These are phyloP conservation scores for Avicennia marina DNA, from an alignment of 257 asterid genomes.

Conservation along the genomic window DNA sequence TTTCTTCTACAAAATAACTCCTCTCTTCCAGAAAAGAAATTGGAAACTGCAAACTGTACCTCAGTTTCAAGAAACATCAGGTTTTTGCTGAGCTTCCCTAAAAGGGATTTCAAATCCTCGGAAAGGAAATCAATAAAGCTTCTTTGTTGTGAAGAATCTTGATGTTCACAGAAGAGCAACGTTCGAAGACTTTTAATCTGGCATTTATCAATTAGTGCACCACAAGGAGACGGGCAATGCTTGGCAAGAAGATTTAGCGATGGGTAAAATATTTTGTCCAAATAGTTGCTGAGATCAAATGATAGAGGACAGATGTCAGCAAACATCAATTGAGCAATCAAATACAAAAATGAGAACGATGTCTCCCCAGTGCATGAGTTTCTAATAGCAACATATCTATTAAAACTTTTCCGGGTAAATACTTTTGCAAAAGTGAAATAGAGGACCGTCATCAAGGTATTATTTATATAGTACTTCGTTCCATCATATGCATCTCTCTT, in stretches of 20 bases:
- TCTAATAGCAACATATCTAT: too few species aligned
- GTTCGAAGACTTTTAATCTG: conserved; percentile 53
- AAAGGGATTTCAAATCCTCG: conserved; percentile 51
- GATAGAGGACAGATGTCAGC: conserved; percentile 18
- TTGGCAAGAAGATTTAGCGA: conserved; percentile 38
- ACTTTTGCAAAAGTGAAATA: conserved; percentile 7
- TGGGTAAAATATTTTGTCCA: conserved; percentile 59
- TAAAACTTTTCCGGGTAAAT: too few species aligned
- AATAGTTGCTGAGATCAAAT: conserved; percentile 54
- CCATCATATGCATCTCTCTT: not conserved
- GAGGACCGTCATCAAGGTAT: conserved; percentile 4
- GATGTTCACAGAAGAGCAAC: conserved; percentile 43
- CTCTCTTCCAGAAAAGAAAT: not conserved
- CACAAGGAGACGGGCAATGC: conserved; percentile 24
- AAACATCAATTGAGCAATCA: conserved; percentile 3
- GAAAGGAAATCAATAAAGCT: conserved; percentile 47
- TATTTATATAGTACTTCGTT: conserved; percentile 1
- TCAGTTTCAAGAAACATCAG: conserved; percentile 54
- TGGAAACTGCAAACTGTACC: conserved; percentile 32
- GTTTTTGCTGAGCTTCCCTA: conserved; percentile 37
- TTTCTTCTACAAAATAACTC: not conserved
- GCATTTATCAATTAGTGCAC: conserved; percentile 45
- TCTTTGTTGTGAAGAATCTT: conserved; percentile 33
- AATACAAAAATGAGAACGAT: conserved; percentile 10
- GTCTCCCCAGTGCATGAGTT: conserved; percentile 1